Base-by-base conservation (phyloP, 148 eudicot species). In the Persicaria tinctoria region DNA sequence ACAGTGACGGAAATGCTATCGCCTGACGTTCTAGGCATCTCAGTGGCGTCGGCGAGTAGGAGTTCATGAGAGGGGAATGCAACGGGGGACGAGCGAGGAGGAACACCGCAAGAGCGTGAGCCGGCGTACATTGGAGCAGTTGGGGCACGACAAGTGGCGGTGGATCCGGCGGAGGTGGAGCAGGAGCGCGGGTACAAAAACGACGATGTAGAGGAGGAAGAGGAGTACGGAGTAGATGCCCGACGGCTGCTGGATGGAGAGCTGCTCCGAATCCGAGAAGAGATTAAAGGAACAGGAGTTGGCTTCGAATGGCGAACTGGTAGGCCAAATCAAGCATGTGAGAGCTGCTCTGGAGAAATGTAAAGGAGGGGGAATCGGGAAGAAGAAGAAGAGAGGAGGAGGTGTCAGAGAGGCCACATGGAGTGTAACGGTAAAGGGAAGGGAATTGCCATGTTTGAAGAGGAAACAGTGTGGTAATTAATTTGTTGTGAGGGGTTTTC, bases 1-100 rank as follows among this genome's bases (percentile, higher is more conserved):
- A 94, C 86, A 9, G 98, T 94, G 23, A 92, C 98, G 51, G 98
- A 91, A 56, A 94, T 94, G 53, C 98, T 94, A 85, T 94, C 98
- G 5, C 82, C 90, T 18, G 77, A 45, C 20, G 92, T 80, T 86
- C 87, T 81, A 68, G 90, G 82, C 38, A 54, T 45, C 14, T 89
- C 68, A 86, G 49, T 72, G 88, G 81, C 73, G 87, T 94, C 16
- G 75, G 75, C 53, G 75, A 73, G 54, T 88, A 12, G 46, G 87
- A 95, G n/a, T 89, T 93, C 72, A 79, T 74, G 68, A 86, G 79
- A 32, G 88, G 82, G 66, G 69, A 93, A 18, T 54, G 80, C 12
- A 84, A 94, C 53, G 94, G 98, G 74, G 91, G 82, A 46, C 3
- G 74, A 71, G 55, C 74, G 70, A 41, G 70, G 48, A 66, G 70